Evolutionary conservation across 768 basidiomycete genomes (phyloP), one percentile per base, ranked within the genome.

Genomic region (Russula lepida): DNA sequence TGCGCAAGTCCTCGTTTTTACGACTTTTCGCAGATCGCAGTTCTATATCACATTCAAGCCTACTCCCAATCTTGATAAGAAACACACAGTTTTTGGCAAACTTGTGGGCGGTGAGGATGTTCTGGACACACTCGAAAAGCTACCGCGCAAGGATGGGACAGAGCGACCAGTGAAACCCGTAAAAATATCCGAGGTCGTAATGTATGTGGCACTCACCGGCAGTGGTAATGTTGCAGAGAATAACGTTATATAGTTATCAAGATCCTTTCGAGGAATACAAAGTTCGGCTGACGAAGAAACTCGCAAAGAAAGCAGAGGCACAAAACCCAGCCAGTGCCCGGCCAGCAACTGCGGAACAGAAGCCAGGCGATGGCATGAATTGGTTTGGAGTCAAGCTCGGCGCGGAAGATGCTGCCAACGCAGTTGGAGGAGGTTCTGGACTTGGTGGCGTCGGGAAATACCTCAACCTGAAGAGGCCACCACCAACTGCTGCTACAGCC

Each of bases 241-340:
- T 25, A 37, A 37, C 15, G 19, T 50, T 28, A 21, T n/a, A 1
- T 28, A 93, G 91, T 56, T 88, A 92, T 68, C 89, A 93, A 75
- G 95, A 99, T 72, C 97, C 97, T 0, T 98, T 97, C 69, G 89
- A 95, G 56, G 88, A 88, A 41, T 98, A 97, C 74, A 92, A 95
- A 70, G 79, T 77, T 25, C 85, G 92, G 15, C 81, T 92, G 8
- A 81, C 83, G 35, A 93, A 88, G 69, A 89, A 88, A 66, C 79
- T 91, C 11, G 85, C 88, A 49, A 82, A 77, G 64, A 75, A 77
- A 64, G 78, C 77, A 1, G 79, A 79, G 59, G 74, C 76, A 6
- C 75, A 75, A 46, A 69, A 71, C 59, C 61, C 73, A 68, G 68
- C 68, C 39, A 23, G 62, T 46, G 59, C 67, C 33, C 70, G 64